phyloP scores from a whole-genome alignment of 1,284 basidiomycete genomes.

The Trametes versicolor region DNA sequence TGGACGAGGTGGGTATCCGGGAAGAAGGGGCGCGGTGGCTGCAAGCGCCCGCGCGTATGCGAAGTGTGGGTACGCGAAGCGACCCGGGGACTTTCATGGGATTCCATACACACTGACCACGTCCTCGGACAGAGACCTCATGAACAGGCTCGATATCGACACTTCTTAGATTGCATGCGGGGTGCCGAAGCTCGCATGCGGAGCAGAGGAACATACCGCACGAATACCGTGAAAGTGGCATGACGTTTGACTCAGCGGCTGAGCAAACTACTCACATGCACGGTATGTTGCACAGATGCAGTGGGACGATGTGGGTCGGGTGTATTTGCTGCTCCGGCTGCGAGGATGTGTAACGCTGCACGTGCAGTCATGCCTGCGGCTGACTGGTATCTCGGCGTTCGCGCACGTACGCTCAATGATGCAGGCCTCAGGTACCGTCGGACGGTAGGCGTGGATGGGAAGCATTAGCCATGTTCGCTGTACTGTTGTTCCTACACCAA shows the following conservation, averaged over 20 bases:
- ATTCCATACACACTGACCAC: neutral
- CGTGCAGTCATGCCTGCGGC: neutral
- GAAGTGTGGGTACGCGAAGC: neutral
- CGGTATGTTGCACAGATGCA: neutral
- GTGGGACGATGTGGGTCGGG: neutral
- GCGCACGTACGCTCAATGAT: too few relatives aligned
- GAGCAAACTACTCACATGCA: constrained; percentile 12
- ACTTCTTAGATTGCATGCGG: neutral
- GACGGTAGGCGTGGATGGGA: neutral
- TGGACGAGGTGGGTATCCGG: constrained; percentile 12
- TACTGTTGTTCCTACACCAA: constrained; percentile 3
- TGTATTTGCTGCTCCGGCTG: neutral
- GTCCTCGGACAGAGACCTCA: neutral
- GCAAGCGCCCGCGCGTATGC: neutral
- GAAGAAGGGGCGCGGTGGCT: constrained; percentile 3
- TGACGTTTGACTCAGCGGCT: constrained; percentile 9
- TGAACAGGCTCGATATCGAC: too few relatives aligned
- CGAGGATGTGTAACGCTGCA: neutral
- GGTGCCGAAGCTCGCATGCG: neutral
- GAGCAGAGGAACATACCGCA: neutral
- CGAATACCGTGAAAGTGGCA: neutral
- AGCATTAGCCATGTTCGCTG: constrained; percentile 6
- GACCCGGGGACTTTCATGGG: too few relatives aligned
- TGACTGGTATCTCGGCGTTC: neutral
- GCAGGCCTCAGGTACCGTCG: neutral